These are phyloP conservation scores for Cyclostephanos tholiformis DNA, from an alignment of 108 stramenopile species.

Conservation along the genomic window DNA sequence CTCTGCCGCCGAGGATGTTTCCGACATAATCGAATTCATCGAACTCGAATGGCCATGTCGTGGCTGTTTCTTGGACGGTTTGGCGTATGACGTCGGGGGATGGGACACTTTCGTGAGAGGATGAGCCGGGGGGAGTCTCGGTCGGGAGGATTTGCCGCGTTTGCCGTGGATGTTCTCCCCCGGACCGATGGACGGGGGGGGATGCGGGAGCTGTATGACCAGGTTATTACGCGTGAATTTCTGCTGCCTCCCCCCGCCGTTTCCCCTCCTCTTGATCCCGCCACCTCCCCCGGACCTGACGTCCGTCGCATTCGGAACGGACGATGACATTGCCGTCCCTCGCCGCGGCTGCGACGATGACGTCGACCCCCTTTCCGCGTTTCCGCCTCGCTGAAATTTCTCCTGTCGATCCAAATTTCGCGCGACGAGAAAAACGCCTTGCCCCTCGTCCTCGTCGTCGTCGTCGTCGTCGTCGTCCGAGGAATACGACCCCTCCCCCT, in stretches of 20 bases:
- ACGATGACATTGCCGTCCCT: too few relatives aligned
- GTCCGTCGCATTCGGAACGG: too few relatives aligned
- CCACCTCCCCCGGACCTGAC: background rate
- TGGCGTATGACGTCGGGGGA: background rate
- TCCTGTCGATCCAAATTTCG: background rate
- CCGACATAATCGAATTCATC: background rate
- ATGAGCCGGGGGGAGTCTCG: conserved; percentile 9
- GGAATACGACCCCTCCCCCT: too few relatives aligned
- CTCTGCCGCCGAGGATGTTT: conserved; percentile 6
- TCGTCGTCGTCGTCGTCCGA: background rate
- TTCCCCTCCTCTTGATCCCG: background rate
- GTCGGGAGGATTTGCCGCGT: background rate
- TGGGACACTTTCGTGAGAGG: background rate
- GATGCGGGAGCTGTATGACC: conserved; percentile 21
- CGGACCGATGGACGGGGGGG: background rate
- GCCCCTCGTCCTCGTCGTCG: background rate
- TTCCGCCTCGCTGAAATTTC: background rate
- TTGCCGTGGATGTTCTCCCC: background rate
- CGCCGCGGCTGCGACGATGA: too few relatives aligned
- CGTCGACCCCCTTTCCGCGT: too few relatives aligned
- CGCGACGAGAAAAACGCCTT: background rate
- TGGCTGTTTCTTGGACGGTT: background rate
- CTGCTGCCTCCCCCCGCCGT: conserved; percentile 1
- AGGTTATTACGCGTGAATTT: conserved; percentile 30
- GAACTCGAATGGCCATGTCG: background rate